Conservation (phyloP, 2,329 filamentous ascomycete genomes). For the Saccharata proteae region DNA sequence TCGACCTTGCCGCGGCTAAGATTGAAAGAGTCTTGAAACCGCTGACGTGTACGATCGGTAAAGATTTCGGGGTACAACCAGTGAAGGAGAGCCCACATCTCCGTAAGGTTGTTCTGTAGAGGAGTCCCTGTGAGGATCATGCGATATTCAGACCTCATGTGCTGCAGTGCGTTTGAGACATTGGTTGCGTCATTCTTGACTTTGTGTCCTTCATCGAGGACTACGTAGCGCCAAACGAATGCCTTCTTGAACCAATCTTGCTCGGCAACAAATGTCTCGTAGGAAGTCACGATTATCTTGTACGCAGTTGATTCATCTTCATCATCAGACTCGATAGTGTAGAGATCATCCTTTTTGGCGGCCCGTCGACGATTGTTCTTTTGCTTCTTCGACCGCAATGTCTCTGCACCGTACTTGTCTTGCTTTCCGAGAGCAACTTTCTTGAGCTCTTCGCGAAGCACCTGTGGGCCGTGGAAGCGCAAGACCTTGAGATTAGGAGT, state of each 20-base stretch:
- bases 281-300: slow-evolving; percentile 75
- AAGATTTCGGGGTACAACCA: slow-evolving; percentile 51
- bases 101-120: slow-evolving; percentile 45
- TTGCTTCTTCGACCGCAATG: slow-evolving; percentile 69
- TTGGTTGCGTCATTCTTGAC: slow-evolving; percentile 71
- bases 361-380: slow-evolving; percentile 76
- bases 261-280: slow-evolving; percentile 98
- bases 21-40: slow-evolving; percentile 46
- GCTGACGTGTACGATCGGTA: slow-evolving; percentile 33
- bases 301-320: slow-evolving; percentile 15
- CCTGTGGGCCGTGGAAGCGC: slow-evolving; percentile 89
- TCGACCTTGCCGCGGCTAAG: slow-evolving; percentile 42
- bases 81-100: slow-evolving; percentile 46
- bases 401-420: slow-evolving; percentile 35
- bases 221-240: slow-evolving; percentile 98
- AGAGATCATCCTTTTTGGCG: slow-evolving; percentile 14
- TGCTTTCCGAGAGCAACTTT: slow-evolving; percentile 33
- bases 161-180: slow-evolving; percentile 30
- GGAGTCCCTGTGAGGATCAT: slow-evolving; percentile 44
- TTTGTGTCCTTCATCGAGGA: slow-evolving; percentile 95
- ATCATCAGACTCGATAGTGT: slow-evolving; percentile 15
- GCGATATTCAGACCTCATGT: slow-evolving; percentile 35
- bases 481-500: slow-evolving; percentile 74
- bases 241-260: slow-evolving; percentile 82
- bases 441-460: slow-evolving; percentile 63